Evolutionary conservation across 2,329 filamentous ascomycete genomes (phyloP).

Genomic region (Helotiales sp.): DNA sequence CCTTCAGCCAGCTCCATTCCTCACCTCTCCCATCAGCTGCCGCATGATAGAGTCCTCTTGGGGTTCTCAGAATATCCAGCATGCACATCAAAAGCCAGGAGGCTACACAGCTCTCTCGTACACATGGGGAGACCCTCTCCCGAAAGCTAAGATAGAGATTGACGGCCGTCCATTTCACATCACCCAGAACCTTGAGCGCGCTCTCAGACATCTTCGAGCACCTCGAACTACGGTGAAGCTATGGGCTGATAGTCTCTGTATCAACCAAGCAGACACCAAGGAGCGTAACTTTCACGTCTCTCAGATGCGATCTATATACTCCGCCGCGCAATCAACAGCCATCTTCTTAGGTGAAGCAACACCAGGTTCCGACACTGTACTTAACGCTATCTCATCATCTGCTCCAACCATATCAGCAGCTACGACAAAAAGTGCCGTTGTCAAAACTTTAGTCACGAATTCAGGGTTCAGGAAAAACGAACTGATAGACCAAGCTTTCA

Average conservation of each 20-base stretch:
- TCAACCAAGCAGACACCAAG: constrained; percentile 9
- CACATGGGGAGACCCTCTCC: constrained; percentile 14
- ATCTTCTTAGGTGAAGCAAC: constrained; percentile 15
- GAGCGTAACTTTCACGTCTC: constrained; percentile 5
- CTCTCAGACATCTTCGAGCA: constrained; percentile 10
- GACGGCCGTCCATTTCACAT: constrained; percentile 10
- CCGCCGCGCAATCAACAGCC: constrained; percentile 6
- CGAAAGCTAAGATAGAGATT: constrained; percentile 1
- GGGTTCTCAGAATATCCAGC: neutral
- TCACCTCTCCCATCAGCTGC: constrained; percentile 13
- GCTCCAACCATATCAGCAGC: neutral
- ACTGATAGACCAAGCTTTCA: constrained; percentile 2
- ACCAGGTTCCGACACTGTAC: constrained; percentile 1
- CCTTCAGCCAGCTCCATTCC: constrained; percentile 10
- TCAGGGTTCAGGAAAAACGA: constrained; percentile 1
- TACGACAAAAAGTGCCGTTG: constrained; percentile 1
- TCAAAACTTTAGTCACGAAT: neutral
- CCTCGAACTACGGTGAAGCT: neutral
- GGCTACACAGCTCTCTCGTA: constrained; percentile 10
- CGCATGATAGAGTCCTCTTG: constrained; percentile 12
- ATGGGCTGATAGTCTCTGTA: constrained; percentile 20
- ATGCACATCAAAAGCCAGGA: neutral
- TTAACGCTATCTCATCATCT: neutral
- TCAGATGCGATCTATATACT: constrained; percentile 11
- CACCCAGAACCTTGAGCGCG: constrained; percentile 6